Evolutionary conservation across 2,329 filamentous ascomycete genomes (phyloP).

Genomic region (Aspergillus terreus): DNA sequence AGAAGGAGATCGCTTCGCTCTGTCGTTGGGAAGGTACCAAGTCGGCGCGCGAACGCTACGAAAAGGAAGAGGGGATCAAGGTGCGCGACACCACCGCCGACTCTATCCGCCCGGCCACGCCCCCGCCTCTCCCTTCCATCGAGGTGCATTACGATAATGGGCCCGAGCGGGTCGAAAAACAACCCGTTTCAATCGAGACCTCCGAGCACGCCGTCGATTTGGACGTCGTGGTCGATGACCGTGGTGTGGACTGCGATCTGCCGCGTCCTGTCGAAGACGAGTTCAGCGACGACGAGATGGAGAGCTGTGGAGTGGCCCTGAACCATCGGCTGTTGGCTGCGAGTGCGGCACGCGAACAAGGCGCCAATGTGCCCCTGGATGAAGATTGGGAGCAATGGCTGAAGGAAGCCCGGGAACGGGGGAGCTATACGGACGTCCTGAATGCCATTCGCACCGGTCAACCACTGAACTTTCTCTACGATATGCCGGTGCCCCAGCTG

Average conservation of each 20-base stretch:
- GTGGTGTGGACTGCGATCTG: constrained; percentile 18
- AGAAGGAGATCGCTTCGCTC: constrained; percentile 57
- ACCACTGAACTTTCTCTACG: constrained; percentile 29
- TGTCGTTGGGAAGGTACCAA: constrained; percentile 57
- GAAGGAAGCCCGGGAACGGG: constrained; percentile 54
- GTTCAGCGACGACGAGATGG: constrained; percentile 44
- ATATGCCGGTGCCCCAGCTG: constrained; percentile 16
- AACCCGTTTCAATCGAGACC: constrained; percentile 17
- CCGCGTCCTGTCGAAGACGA: constrained; percentile 37
- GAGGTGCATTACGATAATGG: constrained; percentile 30
- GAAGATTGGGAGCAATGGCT: constrained; percentile 56
- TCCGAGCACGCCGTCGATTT: constrained; percentile 21
- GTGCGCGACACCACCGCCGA: constrained; percentile 61
- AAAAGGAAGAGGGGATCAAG: constrained; percentile 54
- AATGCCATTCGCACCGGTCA: constrained; percentile 36
- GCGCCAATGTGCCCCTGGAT: constrained; percentile 42
- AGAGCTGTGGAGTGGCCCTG: constrained; percentile 50
- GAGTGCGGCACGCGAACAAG: constrained; percentile 50
- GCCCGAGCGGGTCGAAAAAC: constrained; percentile 19
- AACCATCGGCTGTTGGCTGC: constrained; percentile 52
- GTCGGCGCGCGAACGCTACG: constrained; percentile 44
- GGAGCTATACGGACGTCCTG: constrained; percentile 40
- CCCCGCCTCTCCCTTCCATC: constrained; percentile 31
- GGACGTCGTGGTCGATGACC: constrained; percentile 22
- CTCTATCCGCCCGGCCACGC: constrained; percentile 51